These are phyloP conservation scores for Ajuga reptans DNA, from an alignment of 305 asterid species.

Conservation along the genomic window DNA sequence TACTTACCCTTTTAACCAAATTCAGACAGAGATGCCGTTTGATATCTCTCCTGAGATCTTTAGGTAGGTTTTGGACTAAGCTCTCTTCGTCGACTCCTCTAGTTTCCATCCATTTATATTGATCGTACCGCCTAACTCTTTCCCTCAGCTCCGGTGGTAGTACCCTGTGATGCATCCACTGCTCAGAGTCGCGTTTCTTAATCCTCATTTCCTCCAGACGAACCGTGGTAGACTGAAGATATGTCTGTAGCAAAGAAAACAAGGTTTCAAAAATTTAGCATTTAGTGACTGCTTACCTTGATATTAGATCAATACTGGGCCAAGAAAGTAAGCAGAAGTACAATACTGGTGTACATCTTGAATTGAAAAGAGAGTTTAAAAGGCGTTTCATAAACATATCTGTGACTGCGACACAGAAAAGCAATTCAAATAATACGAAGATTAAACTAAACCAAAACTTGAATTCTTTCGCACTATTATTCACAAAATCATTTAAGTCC, in stretches of 20 bases:
- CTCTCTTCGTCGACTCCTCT: slow-evolving; percentile 95
- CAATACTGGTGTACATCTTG: neutral
- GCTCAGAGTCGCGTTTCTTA: slow-evolving; percentile 89
- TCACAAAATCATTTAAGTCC: too few relatives aligned
- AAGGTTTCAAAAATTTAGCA: slow-evolving; percentile 17
- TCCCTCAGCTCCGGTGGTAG: slow-evolving; percentile 86
- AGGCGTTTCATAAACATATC: too few relatives aligned
- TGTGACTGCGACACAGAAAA: too few relatives aligned
- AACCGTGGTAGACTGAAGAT: slow-evolving; percentile 86
- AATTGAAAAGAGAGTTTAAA: neutral
- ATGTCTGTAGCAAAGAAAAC: slow-evolving; percentile 49
- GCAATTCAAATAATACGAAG: too few relatives aligned
- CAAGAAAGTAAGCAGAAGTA: neutral
- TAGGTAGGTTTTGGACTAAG: slow-evolving; percentile 85
- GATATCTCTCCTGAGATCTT: slow-evolving; percentile 86
- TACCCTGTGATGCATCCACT: slow-evolving; percentile 98
- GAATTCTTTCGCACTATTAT: too few relatives aligned
- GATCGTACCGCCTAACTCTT: slow-evolving; percentile 89
- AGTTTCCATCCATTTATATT: slow-evolving; percentile 97
- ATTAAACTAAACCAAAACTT: too few relatives aligned
- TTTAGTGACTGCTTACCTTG: neutral
- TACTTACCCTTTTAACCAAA: slow-evolving; percentile 78
- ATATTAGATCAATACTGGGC: neutral
- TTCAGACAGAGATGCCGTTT: slow-evolving; percentile 93
- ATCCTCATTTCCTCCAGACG: slow-evolving; percentile 97